Evolutionary conservation across 2,329 filamentous ascomycete genomes (phyloP).

Genomic region (Aureobasidium uvarum): DNA sequence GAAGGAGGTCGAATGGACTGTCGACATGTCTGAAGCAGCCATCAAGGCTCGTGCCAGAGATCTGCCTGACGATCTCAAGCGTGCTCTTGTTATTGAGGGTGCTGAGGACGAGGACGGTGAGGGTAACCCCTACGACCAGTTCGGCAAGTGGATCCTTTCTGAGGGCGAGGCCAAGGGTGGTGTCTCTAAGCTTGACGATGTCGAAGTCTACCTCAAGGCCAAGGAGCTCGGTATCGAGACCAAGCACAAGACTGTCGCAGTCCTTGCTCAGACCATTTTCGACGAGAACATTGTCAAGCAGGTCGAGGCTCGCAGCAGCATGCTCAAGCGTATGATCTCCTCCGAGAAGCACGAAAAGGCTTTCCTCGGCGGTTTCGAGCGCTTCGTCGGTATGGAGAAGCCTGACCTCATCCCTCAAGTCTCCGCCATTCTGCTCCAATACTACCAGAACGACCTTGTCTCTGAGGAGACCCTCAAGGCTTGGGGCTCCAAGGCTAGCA

Average conservation of each 20-base stretch:
- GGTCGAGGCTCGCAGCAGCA: constrained; percentile 75
- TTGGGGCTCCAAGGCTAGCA: constrained; percentile 94
- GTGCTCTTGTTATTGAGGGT: constrained; percentile 69
- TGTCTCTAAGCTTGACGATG: constrained; percentile 76
- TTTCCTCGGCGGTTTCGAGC: constrained; percentile 90
- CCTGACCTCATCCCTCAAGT: constrained; percentile 75
- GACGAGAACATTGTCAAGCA: constrained; percentile 85
- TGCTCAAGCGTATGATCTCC: constrained; percentile 85
- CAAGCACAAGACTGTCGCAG: constrained; percentile 91
- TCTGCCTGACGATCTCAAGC: constrained; percentile 92
- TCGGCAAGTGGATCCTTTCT: constrained; percentile 90
- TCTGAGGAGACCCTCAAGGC: constrained; percentile 83
- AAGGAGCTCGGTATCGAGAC: constrained; percentile 91
- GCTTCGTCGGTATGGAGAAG: constrained; percentile 80
- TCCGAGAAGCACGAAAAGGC: constrained; percentile 95
- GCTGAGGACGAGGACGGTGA: constrained; percentile 78
- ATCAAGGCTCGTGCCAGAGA: constrained; percentile 91
- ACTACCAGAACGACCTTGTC: constrained; percentile 88
- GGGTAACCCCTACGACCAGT: constrained; percentile 78
- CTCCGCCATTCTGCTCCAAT: constrained; percentile 80
- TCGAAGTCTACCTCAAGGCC: constrained; percentile 94
- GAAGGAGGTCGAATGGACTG: constrained; percentile 90
- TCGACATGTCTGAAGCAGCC: constrained; percentile 93
- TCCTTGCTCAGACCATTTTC: constrained; percentile 92
- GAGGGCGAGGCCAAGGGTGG: constrained; percentile 67